Evolutionary conservation across 2,329 filamentous ascomycete species (phyloP), one percentile per base, ranked within the genome.

Genomic region (Aspergillus quadrilineatus): DNA sequence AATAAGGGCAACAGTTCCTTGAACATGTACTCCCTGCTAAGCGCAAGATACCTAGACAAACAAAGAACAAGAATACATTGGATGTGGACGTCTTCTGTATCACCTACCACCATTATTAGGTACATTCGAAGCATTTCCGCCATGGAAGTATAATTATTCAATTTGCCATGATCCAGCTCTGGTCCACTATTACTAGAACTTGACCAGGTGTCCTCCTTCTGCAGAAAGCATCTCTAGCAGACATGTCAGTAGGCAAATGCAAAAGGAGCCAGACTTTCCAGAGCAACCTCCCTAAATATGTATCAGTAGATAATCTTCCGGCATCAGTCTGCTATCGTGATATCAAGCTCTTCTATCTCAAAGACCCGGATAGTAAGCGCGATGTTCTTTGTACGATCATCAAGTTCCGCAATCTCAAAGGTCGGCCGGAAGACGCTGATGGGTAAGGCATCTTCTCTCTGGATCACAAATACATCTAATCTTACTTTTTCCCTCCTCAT

Each of bases 351-450:
- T 69, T 69, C 47, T 64, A 62, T 34, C 50, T 68, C 1, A 55
- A 45, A 42, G 59, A 67, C 53, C 58, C 34, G 37, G 9, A 67
- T 15, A 63, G 61, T 15, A 65, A 64, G 48, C 44, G 60, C 52
- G 41, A 70, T 50, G 48, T 68, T n/a, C 61, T 69, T n/a, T 70
- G 37, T 63, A 50, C 62, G 0, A 56, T 68, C 12, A 67, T 70
- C 4, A 54, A 67, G 62, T 69, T 69, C 62, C 44, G 55, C 2
- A 69, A 68, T 37, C 56, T 68, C 0, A 69, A 67, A 63, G 67
- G 62, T 58, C 59, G 53, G 15, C 63, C 49, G 26, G 62, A 70
- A 63, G 64, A 61, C 5, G 47, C 64, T 56, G 50, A 70, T 62
- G 15, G 65, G 60, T 69, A 69, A 67, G 64, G 3, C 10, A 50